phyloP scores from a whole-genome alignment of 495 filamentous ascomycete species.

The Evernia prunastri region DNA sequence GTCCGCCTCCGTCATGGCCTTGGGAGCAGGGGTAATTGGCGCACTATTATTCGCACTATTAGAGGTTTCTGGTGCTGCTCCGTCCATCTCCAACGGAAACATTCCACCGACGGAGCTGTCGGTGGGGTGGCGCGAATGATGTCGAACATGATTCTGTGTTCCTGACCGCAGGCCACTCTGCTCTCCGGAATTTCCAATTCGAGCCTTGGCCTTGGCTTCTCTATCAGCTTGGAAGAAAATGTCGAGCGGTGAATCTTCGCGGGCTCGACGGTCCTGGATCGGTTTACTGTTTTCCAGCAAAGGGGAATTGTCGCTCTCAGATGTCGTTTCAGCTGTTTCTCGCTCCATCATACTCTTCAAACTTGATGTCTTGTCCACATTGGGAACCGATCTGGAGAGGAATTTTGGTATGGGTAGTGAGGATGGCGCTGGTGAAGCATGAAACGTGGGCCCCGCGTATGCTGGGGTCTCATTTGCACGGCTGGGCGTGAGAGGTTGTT shows the following conservation, averaged over 20 bases:
- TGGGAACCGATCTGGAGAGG: conserved; percentile 72
- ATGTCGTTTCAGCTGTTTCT: conserved; percentile 28
- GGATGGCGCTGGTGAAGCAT: conserved; percentile 87
- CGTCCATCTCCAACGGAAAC: conserved; percentile 62
- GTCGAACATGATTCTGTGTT: conserved; percentile 25
- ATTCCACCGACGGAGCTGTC: conserved; percentile 46
- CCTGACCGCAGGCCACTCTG: conserved; percentile 31
- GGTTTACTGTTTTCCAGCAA: conserved; percentile 28
- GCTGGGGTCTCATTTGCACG: conserved; percentile 33
- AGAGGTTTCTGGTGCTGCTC: conserved; percentile 36
- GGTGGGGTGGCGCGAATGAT: conserved; percentile 31
- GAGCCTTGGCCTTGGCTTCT: conserved; percentile 58
- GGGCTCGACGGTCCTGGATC: conserved; percentile 29
- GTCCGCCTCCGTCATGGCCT: conserved; percentile 23
- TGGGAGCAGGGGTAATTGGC: conserved; percentile 27
- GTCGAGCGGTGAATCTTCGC: conserved; percentile 73
- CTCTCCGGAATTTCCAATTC: conserved; percentile 10
- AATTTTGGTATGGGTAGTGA: conserved; percentile 91
- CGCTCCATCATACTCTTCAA: conserved; percentile 41
- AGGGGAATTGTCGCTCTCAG: conserved; percentile 28
- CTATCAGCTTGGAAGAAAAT: conserved; percentile 82
- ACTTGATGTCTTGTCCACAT: conserved; percentile 42
- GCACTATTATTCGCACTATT: conserved; percentile 56
- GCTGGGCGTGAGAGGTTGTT: conserved; percentile 15
- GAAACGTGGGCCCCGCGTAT: conserved; percentile 93